Percentiles rank a stretch among this genome's conserved stretches.
These are phyloP conservation scores for Rhizophlyctis rosea DNA, from an alignment of 192 early-diverging fungal species.

Conservation along the genomic window DNA sequence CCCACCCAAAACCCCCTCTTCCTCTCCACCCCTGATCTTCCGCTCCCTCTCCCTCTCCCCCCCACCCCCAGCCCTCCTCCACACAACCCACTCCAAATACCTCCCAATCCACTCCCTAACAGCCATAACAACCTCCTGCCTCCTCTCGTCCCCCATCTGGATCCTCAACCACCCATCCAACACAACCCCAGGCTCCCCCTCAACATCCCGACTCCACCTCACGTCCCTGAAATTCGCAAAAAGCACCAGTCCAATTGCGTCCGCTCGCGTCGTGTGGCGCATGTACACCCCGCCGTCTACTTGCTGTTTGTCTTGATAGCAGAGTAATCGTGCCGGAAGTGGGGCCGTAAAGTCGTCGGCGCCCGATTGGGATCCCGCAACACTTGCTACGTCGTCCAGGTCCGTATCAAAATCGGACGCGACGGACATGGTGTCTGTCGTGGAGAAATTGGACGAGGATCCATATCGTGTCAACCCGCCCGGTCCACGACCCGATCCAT, in stretches of 20 bases:
- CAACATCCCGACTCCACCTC: not conserved
- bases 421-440: not conserved
- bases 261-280: slow-evolving; percentile 35
- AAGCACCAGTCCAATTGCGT: slow-evolving; percentile 33
- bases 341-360: slow-evolving; percentile 12
- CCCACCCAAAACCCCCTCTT: too few species aligned
- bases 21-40: too few species aligned
- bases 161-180: slow-evolving; percentile 31
- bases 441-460: too few species aligned
- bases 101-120: slow-evolving; percentile 21
- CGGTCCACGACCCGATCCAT: too few species aligned
- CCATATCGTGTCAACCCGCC: too few species aligned
- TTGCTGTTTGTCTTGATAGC: slow-evolving; percentile 49
- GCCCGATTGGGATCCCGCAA: too few species aligned
- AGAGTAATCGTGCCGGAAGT: slow-evolving; percentile 37
- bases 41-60: slow-evolving; percentile 1
- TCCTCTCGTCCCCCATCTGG: slow-evolving; percentile 18
- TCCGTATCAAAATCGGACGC: slow-evolving; percentile 6
- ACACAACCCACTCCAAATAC: slow-evolving; percentile 43
- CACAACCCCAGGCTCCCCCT: slow-evolving; percentile 19
- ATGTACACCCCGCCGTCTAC: slow-evolving; percentile 41
- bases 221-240: slow-evolving; percentile 11
- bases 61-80: slow-evolving; percentile 12
- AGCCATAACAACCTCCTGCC: slow-evolving; percentile 23
- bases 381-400: slow-evolving; percentile 4